phyloP scores from a whole-genome alignment of 345 rosid species.

The Citrus trifoliata region DNA sequence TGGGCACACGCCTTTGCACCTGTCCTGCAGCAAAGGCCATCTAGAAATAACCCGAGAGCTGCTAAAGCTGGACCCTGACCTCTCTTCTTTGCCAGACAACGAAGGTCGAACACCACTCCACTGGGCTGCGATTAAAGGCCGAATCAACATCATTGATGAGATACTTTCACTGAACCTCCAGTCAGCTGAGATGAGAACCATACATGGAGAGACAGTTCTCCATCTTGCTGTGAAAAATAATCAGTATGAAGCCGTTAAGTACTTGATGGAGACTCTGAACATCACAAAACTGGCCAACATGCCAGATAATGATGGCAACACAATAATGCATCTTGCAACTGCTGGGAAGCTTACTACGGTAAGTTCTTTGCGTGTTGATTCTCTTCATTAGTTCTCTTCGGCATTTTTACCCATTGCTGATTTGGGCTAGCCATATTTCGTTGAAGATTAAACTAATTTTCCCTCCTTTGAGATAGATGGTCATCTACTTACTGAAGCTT shows the following conservation, averaged over 20 bases:
- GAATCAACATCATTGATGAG: constrained; percentile 40
- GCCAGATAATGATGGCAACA: constrained; percentile 47
- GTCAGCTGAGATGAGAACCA: constrained; percentile 29
- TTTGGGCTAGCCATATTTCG: background rate
- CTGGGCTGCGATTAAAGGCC: constrained; percentile 48
- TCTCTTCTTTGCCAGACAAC: constrained; percentile 30
- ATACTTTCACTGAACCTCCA: constrained; percentile 31
- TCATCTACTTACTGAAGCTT: constrained; percentile 31
- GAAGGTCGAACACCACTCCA: constrained; percentile 53
- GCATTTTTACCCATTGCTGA: too few species aligned
- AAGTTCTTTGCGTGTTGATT: constrained; percentile 5
- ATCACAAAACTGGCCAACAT: constrained; percentile 25
- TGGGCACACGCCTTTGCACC: constrained; percentile 43
- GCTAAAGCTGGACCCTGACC: constrained; percentile 31
- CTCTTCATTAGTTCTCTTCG: background rate
- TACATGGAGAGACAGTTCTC: constrained; percentile 43
- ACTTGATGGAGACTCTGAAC: constrained; percentile 32
- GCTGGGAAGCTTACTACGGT: constrained; percentile 38
- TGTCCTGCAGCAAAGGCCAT: constrained; percentile 47
- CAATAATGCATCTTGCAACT: constrained; percentile 51
- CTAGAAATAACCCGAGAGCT: constrained; percentile 42
- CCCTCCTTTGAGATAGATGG: constrained; percentile 26
- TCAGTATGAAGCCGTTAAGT: constrained; percentile 40
- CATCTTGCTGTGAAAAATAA: constrained; percentile 48
- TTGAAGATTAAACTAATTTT: background rate